Evolutionary conservation across 108 stramenopile genomes (phyloP), one percentile per base, ranked within the genome.

Genomic region (Cyclotella atomus): DNA sequence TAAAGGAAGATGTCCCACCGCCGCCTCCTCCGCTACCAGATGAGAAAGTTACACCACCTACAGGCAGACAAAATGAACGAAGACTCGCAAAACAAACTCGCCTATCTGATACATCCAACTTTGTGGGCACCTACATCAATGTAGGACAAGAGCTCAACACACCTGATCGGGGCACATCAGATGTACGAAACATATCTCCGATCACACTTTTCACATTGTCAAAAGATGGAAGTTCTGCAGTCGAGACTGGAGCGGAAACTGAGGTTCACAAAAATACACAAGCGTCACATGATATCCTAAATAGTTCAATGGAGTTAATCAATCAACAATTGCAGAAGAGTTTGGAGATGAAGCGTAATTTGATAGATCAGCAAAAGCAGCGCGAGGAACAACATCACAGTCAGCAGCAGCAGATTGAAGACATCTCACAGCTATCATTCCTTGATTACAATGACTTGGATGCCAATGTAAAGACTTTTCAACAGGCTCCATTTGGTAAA

Each of bases 121-220:
- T 65, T 32, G 64, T 65, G 8, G 64, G 64, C 16, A 65, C 36
- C 25, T 65, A 47, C 45, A 65, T 65, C 64, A 49, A 47, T 19
- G 29, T 65, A 14, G 29, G 9, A 17, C 0, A 19, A 12, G 64
- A 65, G 5, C 45, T 28, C 1, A 19, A 10, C 15, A 65, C 45
- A 15, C 45, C 64, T 21, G 38, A 17, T n/a, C 64, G 45, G 7
- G 45, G 23, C 8, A 41, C 46, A 10, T 19, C 64, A 14, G 25
- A 49, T 21, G 2, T 8, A 1, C 19, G 20, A 17, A 38, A 25
- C 17, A 65, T 65, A 7, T 41, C 35, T 47, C 64, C 64, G 3
- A 65, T 65, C 25, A 49, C 64, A 25, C 36, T 34, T 3, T 21
- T 25, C 8, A 56, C 55, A 14, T 24, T 30, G 3, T 65, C 60